Conservation (phyloP, 331 rosid genomes). For the Saraca asoca region DNA sequence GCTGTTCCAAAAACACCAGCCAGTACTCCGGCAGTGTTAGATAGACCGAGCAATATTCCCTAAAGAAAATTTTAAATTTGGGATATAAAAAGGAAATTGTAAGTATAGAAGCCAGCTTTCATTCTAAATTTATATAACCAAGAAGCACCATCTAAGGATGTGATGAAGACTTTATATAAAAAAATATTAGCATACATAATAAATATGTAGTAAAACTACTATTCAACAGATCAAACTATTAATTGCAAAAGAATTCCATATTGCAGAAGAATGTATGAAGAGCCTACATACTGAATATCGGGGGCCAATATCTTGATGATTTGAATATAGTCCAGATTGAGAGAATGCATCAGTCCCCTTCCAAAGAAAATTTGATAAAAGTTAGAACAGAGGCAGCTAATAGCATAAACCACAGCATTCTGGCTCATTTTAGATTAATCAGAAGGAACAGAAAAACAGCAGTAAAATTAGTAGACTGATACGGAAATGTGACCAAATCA, state of each 20-base stretch:
- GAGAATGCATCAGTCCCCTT: slow-evolving; percentile 99
- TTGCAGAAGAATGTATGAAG: slow-evolving; percentile 8
- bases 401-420: slow-evolving; percentile 6
- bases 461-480: slow-evolving; percentile 8
- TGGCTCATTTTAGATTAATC: background rate
- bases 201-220: background rate
- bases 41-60: slow-evolving; percentile 95
- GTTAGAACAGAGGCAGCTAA: slow-evolving; percentile 21
- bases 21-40: slow-evolving; percentile 94
- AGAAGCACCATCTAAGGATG: slow-evolving; percentile 7
- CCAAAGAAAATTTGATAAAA: slow-evolving; percentile 24
- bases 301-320: slow-evolving; percentile 98
- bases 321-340: slow-evolving; percentile 94
- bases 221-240: slow-evolving; percentile 16
- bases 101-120: background rate
- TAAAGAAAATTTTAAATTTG: slow-evolving; percentile 26
- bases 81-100: no score
- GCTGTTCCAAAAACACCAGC: slow-evolving; percentile 99
- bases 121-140: background rate
- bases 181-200: background rate
- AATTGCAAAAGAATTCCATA: background rate
- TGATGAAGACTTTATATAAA: slow-evolving; percentile 6
- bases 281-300: slow-evolving; percentile 81
- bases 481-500: slow-evolving; percentile 5
- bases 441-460: background rate